Conservation (phyloP, 805 yeast species). For the Zygosaccharomyces gambellarensis region DNA sequence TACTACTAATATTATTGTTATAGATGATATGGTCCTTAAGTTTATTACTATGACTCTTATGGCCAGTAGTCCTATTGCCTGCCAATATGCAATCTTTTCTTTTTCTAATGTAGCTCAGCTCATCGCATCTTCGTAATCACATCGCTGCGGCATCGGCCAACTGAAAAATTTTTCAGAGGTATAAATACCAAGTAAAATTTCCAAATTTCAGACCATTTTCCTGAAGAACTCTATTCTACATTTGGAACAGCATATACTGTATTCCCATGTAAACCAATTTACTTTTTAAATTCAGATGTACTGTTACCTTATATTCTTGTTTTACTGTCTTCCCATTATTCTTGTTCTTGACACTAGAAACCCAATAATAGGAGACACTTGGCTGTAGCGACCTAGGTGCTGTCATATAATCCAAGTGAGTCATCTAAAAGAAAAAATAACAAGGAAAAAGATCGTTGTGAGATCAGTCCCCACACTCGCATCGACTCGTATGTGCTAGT, state of each 20-base stretch:
- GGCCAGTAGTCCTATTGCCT: too few relatives aligned
- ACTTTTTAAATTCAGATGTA: conserved; percentile 11
- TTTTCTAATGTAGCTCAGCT: not conserved
- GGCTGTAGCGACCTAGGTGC: conserved; percentile 8
- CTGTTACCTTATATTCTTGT: conserved; percentile 5
- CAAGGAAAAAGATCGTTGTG: not conserved
- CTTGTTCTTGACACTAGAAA: not conserved
- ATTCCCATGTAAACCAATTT: conserved; percentile 19
- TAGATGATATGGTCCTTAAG: too few relatives aligned
- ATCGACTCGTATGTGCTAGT: conserved; percentile 4
- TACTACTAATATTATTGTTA: not conserved
- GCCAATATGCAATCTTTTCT: not conserved
- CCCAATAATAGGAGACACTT: conserved; percentile 13
- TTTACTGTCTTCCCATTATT: conserved; percentile 1
- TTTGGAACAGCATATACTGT: conserved; percentile 5
- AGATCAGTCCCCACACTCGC: conserved; percentile 6
- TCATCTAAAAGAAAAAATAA: not conserved
- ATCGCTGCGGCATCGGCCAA: conserved; percentile 3
- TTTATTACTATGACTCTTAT: too few relatives aligned
- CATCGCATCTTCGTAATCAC: conserved; percentile 1
- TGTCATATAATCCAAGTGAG: not conserved
- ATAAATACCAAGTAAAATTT: conserved; percentile 14
- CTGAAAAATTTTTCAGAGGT: conserved; percentile 4
- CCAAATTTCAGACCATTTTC: conserved; percentile 7
- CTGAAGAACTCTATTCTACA: not conserved